Evolutionary conservation across 495 filamentous ascomycete species (phyloP).

Genomic region (Saxophila tyrrhenica): DNA sequence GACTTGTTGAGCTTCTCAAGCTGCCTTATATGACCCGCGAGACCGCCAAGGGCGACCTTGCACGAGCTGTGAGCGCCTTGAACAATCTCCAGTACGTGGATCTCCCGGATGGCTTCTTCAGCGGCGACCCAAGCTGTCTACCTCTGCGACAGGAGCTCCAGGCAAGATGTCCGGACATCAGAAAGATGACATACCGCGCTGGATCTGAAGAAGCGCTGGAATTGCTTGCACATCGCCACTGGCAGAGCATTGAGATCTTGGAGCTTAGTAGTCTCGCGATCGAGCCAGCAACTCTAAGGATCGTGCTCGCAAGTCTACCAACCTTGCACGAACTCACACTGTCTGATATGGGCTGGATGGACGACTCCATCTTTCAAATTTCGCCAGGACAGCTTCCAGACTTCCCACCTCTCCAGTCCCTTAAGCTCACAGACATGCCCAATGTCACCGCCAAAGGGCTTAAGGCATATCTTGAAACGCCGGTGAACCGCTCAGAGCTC

Average conservation of each 20-base stretch:
- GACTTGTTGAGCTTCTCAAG: constrained; percentile 64
- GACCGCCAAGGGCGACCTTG: constrained; percentile 70
- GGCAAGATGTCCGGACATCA: constrained; percentile 66
- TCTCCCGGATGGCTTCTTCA: constrained; percentile 75
- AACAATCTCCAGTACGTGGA: constrained; percentile 83
- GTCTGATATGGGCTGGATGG: constrained; percentile 52
- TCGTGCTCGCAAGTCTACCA: constrained; percentile 54
- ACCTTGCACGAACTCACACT: constrained; percentile 62
- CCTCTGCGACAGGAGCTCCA: constrained; percentile 74
- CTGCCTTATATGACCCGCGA: constrained; percentile 96
- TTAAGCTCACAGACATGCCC: constrained; percentile 56
- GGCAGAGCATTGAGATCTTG: constrained; percentile 68
- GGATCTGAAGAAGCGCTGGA: constrained; percentile 73
- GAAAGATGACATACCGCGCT: constrained; percentile 73
- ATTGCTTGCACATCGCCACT: constrained; percentile 51
- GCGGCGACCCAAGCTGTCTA: constrained; percentile 61
- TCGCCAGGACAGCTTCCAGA: constrained; percentile 45
- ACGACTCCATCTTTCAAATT: constrained; percentile 59
- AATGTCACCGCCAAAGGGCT: constrained; percentile 61
- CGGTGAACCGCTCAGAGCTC: constrained; percentile 37
- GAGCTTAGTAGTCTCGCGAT: constrained; percentile 62
- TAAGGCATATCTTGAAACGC: constrained; percentile 44
- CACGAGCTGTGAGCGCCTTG: constrained; percentile 72
- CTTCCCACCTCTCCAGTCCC: constrained; percentile 58
- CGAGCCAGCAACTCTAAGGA: constrained; percentile 59